Evolutionary conservation across 306 rosid genomes (phyloP).

Genomic region (Rubus parviflorus): DNA sequence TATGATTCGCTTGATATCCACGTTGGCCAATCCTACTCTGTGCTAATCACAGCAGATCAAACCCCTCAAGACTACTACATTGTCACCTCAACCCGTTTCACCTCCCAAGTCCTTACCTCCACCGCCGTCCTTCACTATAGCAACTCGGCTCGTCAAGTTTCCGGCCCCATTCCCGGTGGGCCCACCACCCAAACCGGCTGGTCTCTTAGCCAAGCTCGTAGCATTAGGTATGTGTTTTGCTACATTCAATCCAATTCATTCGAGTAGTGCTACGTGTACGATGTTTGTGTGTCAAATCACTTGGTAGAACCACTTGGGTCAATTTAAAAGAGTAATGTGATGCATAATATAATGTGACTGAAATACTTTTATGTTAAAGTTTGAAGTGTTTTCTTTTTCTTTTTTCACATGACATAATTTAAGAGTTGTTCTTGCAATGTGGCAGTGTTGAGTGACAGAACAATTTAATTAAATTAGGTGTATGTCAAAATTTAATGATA

Average conservation of each 20-base stretch:
- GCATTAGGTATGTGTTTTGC: slow-evolving; percentile 50
- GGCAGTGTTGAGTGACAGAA: too few relatives aligned
- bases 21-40: slow-evolving; percentile 88
- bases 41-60: slow-evolving; percentile 81
- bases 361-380: too few relatives aligned
- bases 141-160: slow-evolving; percentile 53
- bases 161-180: slow-evolving; percentile 65
- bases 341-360: too few relatives aligned
- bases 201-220: slow-evolving; percentile 81
- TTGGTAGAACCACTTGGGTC: background rate
- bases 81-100: slow-evolving; percentile 70
- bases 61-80: slow-evolving; percentile 70
- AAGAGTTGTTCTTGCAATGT: too few relatives aligned
- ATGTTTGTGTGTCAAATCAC: background rate
- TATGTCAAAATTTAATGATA: too few relatives aligned
- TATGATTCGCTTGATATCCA: slow-evolving; percentile 83
- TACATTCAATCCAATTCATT: background rate
- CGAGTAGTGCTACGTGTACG: background rate
- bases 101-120: slow-evolving; percentile 45
- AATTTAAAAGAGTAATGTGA: too few relatives aligned
- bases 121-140: slow-evolving; percentile 68
- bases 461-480: too few relatives aligned
- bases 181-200: slow-evolving; percentile 68
- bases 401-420: too few relatives aligned
- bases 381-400: too few relatives aligned